Evolutionary conservation across 1,284 basidiomycete genomes (phyloP), one percentile per base, ranked within the genome.

Genomic region (Moniliophthora roreri): DNA sequence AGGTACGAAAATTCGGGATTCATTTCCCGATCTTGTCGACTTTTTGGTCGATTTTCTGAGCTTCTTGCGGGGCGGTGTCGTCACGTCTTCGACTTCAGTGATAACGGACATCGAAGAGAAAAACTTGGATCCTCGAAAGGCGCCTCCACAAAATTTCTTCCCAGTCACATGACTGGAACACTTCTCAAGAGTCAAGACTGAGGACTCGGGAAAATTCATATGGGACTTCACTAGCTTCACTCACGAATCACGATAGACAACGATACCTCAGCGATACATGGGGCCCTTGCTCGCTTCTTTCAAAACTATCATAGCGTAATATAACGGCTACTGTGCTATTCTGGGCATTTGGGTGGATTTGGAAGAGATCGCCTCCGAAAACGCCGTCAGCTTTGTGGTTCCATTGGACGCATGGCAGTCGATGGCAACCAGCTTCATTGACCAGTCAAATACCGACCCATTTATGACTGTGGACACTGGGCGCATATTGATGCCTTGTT

Each of bases 1-100:
- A 4, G 97, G 97, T 3, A 89, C 90, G 70, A 97, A 99, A 46
- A 99, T 82, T 40, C 79, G 78, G 1, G 76, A 75, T 60, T 78
- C 73, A 44, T 44, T 35, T 49, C 45, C 34, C 4, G 37, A 15
- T 53, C 69, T 71, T 32, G 53, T 38, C 20, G 48, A 47, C 49
- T 58, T 60, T 50, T 57, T 60, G 39, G 54, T 49, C 54, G 11
- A 18, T 56, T 56, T 60, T 48, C 18, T 62, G 52, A 42, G 58
- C 28, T 71, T 69, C 65, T 80, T 80, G 55, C 75, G 69, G 18
- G 77, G 78, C 23, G 76, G 76, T 47, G 47, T 32, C 20, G 65
- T 64, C 16, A 64, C 58, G 40, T 57, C 58, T 36, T 66, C 64
- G 24, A 45, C 53, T 54, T 55, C 63, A n/a, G 53, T 34, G 15